phyloP scores from a whole-genome alignment of 805 yeast species.

The Candida vaughaniae region DNA sequence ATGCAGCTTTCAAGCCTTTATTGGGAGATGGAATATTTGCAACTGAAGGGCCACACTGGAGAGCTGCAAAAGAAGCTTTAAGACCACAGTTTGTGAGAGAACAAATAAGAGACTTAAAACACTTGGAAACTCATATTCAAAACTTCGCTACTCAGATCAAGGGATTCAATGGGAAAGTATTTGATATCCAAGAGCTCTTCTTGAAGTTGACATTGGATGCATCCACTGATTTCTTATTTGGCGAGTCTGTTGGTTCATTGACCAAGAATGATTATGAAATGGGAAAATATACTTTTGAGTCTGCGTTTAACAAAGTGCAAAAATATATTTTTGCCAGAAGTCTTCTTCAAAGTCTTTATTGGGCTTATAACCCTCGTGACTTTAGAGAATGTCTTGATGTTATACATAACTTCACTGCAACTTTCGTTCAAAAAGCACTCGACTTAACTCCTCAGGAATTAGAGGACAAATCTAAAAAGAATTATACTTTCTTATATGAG shows the following conservation, averaged over 20 bases:
- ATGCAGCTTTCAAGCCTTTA: conserved; percentile 27
- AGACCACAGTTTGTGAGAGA: conserved; percentile 41
- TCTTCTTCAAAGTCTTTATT: conserved; percentile 30
- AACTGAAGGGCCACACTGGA: conserved; percentile 39
- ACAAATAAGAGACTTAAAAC: conserved; percentile 31
- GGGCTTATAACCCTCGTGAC: conserved; percentile 25
- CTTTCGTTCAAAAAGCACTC: conserved; percentile 32
- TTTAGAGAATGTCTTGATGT: conserved; percentile 31
- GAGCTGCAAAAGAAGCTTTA: conserved; percentile 33
- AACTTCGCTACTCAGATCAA: conserved; percentile 22
- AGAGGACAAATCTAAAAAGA: conserved; percentile 25
- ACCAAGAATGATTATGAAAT: conserved; percentile 19
- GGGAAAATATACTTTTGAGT: conserved; percentile 16
- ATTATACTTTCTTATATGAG: conserved; percentile 38
- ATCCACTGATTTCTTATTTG: conserved; percentile 41
- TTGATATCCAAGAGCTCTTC: conserved; percentile 35
- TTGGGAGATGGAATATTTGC: conserved; percentile 41
- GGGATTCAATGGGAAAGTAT: conserved; percentile 18
- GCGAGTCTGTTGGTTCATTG: conserved; percentile 30
- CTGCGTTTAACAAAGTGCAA: conserved; percentile 38
- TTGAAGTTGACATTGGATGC: conserved; percentile 39
- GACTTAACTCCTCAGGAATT: conserved; percentile 26
- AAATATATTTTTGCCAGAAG: conserved; percentile 31
- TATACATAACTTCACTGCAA: conserved; percentile 31
- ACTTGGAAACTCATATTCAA: conserved; percentile 31